Conservation (phyloP, 768 basidiomycete species). For the Postia placenta region DNA sequence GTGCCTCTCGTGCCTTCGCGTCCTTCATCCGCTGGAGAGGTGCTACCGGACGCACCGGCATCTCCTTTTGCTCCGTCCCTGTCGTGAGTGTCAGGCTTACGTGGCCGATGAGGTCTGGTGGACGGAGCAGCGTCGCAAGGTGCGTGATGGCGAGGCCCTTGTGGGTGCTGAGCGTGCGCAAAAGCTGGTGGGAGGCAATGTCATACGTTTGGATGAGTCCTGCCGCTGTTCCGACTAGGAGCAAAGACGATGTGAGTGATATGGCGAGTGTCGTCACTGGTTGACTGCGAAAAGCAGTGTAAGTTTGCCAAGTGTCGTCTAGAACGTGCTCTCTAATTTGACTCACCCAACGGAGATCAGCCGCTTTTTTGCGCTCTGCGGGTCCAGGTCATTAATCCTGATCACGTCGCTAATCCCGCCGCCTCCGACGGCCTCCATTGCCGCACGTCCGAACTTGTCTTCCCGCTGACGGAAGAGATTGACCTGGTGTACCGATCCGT, state of each 20-base stretch:
- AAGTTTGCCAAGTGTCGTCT: slow-evolving; percentile 1
- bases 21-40: slow-evolving; percentile 75
- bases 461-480: slow-evolving; percentile 67
- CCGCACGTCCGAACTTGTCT: slow-evolving; percentile 42
- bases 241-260: slow-evolving; percentile 69
- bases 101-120: slow-evolving; percentile 82
- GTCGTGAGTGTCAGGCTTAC: slow-evolving; percentile 46
- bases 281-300: slow-evolving; percentile 51
- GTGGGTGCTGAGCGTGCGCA: slow-evolving; percentile 74
- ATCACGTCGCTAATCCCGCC: slow-evolving; percentile 66
- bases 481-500: slow-evolving; percentile 74
- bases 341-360: slow-evolving; percentile 65
- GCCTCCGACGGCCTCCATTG: slow-evolving; percentile 70
- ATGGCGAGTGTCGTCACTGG: slow-evolving; percentile 68
- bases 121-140: slow-evolving; percentile 76
- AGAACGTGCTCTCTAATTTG: background rate
- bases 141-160: slow-evolving; percentile 66
- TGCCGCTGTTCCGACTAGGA: slow-evolving; percentile 74
- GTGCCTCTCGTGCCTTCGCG: slow-evolving; percentile 54
- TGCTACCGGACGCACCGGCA: slow-evolving; percentile 59
- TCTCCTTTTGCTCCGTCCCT: slow-evolving; percentile 41
- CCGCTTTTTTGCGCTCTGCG: slow-evolving; percentile 42
- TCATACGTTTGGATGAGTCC: slow-evolving; percentile 81
- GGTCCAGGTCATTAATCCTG: slow-evolving; percentile 52
- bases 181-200: slow-evolving; percentile 82